Evolutionary conservation across 192 early-diverging fungal species (phyloP).

Genomic region (Dispira parvispora): DNA sequence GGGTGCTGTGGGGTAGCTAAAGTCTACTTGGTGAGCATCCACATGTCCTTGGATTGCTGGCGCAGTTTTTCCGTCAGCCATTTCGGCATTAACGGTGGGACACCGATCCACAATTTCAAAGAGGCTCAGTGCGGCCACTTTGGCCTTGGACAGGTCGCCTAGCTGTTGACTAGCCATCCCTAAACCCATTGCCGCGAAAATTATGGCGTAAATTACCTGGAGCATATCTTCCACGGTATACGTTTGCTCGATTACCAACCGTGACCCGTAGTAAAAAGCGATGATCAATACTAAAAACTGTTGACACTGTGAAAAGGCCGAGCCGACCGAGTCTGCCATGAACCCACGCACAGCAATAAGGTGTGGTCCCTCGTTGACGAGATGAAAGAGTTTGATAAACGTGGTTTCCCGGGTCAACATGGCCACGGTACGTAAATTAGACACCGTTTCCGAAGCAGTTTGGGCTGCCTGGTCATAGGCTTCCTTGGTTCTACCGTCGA

Average conservation of each 20-base stretch:
- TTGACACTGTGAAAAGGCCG: conserved; percentile 33
- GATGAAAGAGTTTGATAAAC: conserved; percentile 23
- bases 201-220: conserved; percentile 30
- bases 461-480: conserved; percentile 49
- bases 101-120: conserved; percentile 30
- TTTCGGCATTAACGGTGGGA: conserved; percentile 24
- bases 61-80: conserved; percentile 16
- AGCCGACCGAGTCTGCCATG: conserved; percentile 26
- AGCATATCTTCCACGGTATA: conserved; percentile 21
- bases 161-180: conserved; percentile 28
- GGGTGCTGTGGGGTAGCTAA: too few relatives aligned
- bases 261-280: conserved; percentile 34
- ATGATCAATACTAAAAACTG: conserved; percentile 34
- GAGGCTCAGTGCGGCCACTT: conserved; percentile 31
- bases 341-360: conserved; percentile 22
- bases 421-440: conserved; percentile 69
- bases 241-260: conserved; percentile 30
- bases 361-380: conserved; percentile 29
- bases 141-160: conserved; percentile 41
- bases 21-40: conserved; percentile 18
- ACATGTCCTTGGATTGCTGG: conserved; percentile 19
- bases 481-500: conserved; percentile 29
- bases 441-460: conserved; percentile 69
- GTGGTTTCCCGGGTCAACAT: conserved; percentile 43
- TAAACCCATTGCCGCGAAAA: conserved; percentile 36